Conservation (phyloP, 441 rosid species). For the Pelargonium fulgidum region DNA sequence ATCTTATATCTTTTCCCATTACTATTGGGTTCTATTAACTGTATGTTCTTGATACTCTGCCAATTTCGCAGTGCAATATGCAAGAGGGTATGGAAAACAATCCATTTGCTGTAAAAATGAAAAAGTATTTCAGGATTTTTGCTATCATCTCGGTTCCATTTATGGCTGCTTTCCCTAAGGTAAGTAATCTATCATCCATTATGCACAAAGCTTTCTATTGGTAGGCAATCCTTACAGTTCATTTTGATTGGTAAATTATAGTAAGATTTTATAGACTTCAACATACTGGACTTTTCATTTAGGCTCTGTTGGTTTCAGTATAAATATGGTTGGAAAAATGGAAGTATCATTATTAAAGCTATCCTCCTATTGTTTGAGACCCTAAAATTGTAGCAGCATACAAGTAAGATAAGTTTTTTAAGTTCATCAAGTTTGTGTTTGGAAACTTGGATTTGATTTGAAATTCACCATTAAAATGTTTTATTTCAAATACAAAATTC, state of each 20-base stretch:
- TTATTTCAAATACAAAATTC: too few relatives aligned
- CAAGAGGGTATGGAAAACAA: constrained; percentile 45
- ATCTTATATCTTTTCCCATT: neutral
- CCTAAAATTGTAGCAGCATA: neutral
- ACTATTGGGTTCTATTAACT: neutral
- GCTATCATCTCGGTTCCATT: constrained; percentile 39
- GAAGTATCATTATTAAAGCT: neutral
- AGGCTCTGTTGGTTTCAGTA: too few relatives aligned
- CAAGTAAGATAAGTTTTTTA: too few relatives aligned
- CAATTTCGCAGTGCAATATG: constrained; percentile 35
- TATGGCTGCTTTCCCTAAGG: constrained; percentile 38
- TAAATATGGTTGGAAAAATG: too few relatives aligned
- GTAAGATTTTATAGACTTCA: too few relatives aligned
- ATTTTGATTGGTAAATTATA: too few relatives aligned
- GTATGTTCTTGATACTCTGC: neutral
- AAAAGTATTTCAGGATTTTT: constrained; percentile 38
- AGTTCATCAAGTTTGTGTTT: too few relatives aligned
- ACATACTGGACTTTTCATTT: too few relatives aligned
- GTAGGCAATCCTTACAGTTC: too few relatives aligned
- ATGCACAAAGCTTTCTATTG: neutral
- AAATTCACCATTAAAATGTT: too few relatives aligned
- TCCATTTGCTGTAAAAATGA: constrained; percentile 43
- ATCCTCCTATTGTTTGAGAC: neutral
- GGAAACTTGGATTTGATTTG: too few relatives aligned
- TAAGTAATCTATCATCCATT: constrained; percentile 10